Conservation (phyloP, 106 monocot species). For the Phalaenopsis aphrodite region DNA sequence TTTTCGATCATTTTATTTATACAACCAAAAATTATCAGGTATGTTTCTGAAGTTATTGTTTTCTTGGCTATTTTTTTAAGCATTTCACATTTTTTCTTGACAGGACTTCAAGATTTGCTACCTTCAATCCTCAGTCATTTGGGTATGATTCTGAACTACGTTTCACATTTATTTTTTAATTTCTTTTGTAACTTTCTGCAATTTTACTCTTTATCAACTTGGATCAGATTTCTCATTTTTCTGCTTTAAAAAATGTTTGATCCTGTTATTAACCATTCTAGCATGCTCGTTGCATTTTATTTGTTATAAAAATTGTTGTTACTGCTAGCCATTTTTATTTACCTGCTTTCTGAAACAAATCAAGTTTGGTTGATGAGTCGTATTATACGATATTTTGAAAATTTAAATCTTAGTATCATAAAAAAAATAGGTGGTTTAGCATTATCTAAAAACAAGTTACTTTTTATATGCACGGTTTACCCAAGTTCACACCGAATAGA, state of each 20-base stretch:
- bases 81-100: background rate
- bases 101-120: conserved; percentile 75
- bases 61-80: background rate
- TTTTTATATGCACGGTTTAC: no score
- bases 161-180: background rate
- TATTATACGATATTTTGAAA: background rate
- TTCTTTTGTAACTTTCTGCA: background rate
- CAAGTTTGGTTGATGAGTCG: background rate
- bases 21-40: background rate
- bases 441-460: no score
- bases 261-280: background rate
- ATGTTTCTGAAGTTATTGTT: background rate
- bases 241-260: background rate
- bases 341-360: background rate
- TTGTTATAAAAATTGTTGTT: background rate
- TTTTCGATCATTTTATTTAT: background rate
- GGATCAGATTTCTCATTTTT: background rate
- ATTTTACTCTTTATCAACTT: background rate
- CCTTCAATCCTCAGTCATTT: conserved; percentile 72
- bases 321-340: background rate
- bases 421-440: no score
- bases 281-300: background rate
- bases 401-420: background rate
- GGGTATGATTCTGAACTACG: conserved; percentile 22
- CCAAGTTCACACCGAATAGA: no score